These are phyloP conservation scores for Symbiodinium pilosum DNA, from an alignment of 73 alveolate species.

Conservation along the genomic window DNA sequence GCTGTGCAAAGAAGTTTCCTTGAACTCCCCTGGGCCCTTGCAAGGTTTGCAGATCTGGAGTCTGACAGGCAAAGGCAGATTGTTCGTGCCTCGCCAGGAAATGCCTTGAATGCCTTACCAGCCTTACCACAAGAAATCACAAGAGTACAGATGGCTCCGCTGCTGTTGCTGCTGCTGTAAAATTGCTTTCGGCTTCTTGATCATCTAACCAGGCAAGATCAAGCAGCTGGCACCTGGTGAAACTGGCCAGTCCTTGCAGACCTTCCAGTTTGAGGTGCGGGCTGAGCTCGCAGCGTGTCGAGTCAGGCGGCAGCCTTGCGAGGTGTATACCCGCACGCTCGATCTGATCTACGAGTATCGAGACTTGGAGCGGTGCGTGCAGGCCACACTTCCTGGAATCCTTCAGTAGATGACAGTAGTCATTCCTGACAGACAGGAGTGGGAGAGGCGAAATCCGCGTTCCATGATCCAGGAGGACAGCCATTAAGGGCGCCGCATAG, in stretches of 20 bases:
- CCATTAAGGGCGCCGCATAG: no score
- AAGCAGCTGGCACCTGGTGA: conserved; percentile 89
- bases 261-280: conserved; percentile 69
- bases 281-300: background rate
- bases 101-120: no score
- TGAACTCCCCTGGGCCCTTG: no score
- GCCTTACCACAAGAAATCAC: background rate
- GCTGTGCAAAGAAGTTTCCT: background rate
- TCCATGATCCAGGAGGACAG: conserved; percentile 80
- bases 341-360: conserved; percentile 80
- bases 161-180: no score
- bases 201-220: conserved; percentile 88
- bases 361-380: conserved; percentile 75
- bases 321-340: conserved; percentile 78
- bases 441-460: conserved; percentile 93
- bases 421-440: background rate
- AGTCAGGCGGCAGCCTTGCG: background rate
- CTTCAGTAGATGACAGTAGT: background rate
- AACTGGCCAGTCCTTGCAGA: conserved; percentile 76
- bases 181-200: no score
- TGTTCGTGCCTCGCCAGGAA: conserved; percentile 38
- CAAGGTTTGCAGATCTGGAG: conserved; percentile 70
- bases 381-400: background rate
- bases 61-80: conserved; percentile 75
- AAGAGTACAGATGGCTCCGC: no score